phyloP scores from a whole-genome alignment of 1,284 basidiomycete species.

The Acaromyces ingoldii region DNA sequence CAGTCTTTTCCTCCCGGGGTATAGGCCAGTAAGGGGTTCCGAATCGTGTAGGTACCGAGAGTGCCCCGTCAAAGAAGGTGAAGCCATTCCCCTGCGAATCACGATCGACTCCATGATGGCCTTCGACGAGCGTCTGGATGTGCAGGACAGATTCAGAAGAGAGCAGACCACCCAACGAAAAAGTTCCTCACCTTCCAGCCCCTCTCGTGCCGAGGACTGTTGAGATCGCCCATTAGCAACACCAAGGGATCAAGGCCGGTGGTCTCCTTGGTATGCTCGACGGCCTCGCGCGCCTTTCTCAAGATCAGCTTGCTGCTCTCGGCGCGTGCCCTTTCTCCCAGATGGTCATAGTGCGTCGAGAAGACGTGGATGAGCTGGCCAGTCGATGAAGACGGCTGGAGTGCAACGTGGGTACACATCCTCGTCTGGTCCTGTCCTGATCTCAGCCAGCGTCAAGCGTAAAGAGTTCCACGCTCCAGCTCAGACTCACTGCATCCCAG shows the following conservation, averaged over 20 bases:
- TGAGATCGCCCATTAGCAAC: conserved; percentile 32
- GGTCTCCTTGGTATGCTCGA: background rate
- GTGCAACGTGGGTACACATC: conserved; percentile 37
- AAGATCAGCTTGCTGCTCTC: conserved; percentile 26
- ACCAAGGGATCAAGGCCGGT: conserved; percentile 18
- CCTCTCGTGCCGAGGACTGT: conserved; percentile 25
- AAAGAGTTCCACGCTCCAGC: background rate
- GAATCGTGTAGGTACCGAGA: conserved; percentile 1
- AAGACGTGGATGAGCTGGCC: conserved; percentile 31
- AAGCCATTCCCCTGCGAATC: background rate
- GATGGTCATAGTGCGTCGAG: conserved; percentile 36
- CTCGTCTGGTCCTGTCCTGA: conserved; percentile 15
- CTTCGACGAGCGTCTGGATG: conserved; percentile 19
- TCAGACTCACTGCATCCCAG: conserved; percentile 26
- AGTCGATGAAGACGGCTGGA: conserved; percentile 11
- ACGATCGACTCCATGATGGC: conserved; percentile 9
- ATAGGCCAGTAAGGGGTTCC: background rate
- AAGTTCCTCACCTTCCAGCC: conserved; percentile 16
- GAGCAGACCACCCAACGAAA: background rate
- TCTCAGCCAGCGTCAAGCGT: background rate
- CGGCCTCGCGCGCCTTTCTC: conserved; percentile 16
- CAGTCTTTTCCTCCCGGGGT: background rate
- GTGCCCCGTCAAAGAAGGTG: conserved; percentile 3
- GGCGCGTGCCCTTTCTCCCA: conserved; percentile 22
- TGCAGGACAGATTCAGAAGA: background rate